Conservation (phyloP, 169 alveolate genomes). For the Cryptosporidium bovis region DNA sequence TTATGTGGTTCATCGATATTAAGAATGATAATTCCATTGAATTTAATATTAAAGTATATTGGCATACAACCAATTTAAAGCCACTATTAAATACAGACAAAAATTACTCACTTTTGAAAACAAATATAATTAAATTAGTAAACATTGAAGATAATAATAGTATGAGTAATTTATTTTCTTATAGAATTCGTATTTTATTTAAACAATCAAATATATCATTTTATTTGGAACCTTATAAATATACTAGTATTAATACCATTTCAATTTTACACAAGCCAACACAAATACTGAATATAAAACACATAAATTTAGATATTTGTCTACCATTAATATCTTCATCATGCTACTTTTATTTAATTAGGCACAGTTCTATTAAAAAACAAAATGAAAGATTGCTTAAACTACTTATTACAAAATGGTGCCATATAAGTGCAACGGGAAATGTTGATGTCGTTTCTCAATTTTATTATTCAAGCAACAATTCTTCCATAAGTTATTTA, state of each 20-base stretch:
- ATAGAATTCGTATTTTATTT: slow-evolving; percentile 34
- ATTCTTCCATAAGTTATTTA: no score
- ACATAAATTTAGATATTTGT: slow-evolving; percentile 47
- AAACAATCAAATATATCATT: slow-evolving; percentile 47
- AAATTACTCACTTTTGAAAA: slow-evolving; percentile 5
- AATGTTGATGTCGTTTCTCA: slow-evolving; percentile 27
- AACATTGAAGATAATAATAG: background rate
- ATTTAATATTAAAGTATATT: slow-evolving; percentile 15
- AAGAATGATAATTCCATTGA: background rate
- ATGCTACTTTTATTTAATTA: slow-evolving; percentile 13
- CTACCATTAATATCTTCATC: slow-evolving; percentile 53
- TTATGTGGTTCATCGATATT: slow-evolving; percentile 38
- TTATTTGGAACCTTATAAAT: slow-evolving; percentile 41
- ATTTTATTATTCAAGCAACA: background rate
- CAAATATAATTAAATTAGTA: background rate
- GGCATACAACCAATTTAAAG: slow-evolving; percentile 44
- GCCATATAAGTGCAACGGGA: slow-evolving; percentile 30
- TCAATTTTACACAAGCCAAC: slow-evolving; percentile 40
- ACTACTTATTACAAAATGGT: slow-evolving; percentile 35
- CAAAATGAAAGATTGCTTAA: background rate
- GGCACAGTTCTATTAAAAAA: slow-evolving; percentile 1
- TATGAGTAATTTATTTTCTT: background rate
- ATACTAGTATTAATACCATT: background rate
- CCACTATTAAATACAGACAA: slow-evolving; percentile 16
- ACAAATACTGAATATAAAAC: slow-evolving; percentile 34